Evolutionary conservation across 345 rosid genomes (phyloP).

Genomic region (Brassica cretica): DNA sequence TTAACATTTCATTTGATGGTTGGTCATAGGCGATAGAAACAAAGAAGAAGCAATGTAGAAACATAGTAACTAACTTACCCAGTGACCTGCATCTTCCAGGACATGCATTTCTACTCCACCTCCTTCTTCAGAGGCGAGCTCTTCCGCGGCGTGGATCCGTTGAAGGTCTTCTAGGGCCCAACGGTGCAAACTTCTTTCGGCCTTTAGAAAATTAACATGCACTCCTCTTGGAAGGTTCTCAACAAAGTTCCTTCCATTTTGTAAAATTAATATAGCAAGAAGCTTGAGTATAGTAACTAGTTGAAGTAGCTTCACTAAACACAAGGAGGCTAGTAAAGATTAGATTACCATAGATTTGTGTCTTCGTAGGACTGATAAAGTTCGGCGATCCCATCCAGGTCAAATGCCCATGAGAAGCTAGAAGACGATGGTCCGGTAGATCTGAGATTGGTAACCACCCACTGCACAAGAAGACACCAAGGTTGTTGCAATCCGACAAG

Average conservation of each 20-base stretch:
- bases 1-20: too few species aligned
- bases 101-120: slow-evolving; percentile 96
- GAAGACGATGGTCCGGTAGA: slow-evolving; percentile 51
- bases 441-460: slow-evolving; percentile 89
- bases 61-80: slow-evolving; percentile 41
- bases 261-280: slow-evolving; percentile 15
- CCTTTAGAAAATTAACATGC: slow-evolving; percentile 86
- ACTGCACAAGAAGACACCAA: slow-evolving; percentile 47
- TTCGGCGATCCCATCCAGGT: slow-evolving; percentile 76
- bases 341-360: slow-evolving; percentile 78
- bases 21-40: neutral
- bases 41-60: slow-evolving; percentile 14
- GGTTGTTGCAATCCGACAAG: slow-evolving; percentile 8
- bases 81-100: slow-evolving; percentile 95
- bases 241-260: slow-evolving; percentile 67
- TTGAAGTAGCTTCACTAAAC: neutral
- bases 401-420: slow-evolving; percentile 81
- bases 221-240: slow-evolving; percentile 87
- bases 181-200: slow-evolving; percentile 94
- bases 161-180: slow-evolving; percentile 96
- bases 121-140: slow-evolving; percentile 81
- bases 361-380: slow-evolving; percentile 86
- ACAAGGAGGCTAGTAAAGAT: neutral
- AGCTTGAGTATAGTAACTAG: neutral
- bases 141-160: slow-evolving; percentile 89